A percentile compares a stretch with the other conserved stretches of the same genome.
phyloP scores from a whole-genome alignment of 78 protist genomes.

The Cavenderia fasciculata region DNA sequence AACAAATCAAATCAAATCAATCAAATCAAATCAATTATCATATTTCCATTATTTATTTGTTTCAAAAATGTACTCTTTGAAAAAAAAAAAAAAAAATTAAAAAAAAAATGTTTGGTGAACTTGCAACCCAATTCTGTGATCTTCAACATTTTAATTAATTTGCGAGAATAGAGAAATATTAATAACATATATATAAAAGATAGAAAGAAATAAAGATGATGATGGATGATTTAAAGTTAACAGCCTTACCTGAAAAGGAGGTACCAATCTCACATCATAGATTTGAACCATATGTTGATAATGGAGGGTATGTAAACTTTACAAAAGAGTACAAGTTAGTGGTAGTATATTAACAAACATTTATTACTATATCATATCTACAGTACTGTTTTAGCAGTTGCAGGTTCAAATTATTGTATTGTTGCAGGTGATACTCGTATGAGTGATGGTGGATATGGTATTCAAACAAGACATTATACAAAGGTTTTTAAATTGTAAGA shows the following conservation, averaged over 20 bases:
- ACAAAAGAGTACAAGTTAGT: too few relatives aligned
- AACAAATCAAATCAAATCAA: too few relatives aligned
- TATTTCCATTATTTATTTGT: too few relatives aligned
- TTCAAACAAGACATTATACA: conserved; percentile 88
- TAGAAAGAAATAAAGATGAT: neutral
- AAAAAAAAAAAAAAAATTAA: too few relatives aligned
- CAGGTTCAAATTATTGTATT: conserved; percentile 96
- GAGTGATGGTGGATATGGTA: conserved; percentile 92
- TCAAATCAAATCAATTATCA: too few relatives aligned
- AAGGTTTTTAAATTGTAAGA: conserved; percentile 88
- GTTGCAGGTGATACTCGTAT: conserved; percentile 99
- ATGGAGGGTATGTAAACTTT: conserved; percentile 70
- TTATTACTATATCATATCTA: neutral
- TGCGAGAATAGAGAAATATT: too few relatives aligned
- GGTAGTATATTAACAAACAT: neutral
- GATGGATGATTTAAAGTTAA: conserved; percentile 43
- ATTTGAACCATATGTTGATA: conserved; percentile 77
- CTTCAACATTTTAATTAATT: too few relatives aligned
- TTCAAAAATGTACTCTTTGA: too few relatives aligned
- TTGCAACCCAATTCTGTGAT: too few relatives aligned
- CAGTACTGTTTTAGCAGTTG: conserved; percentile 93
- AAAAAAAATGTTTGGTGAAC: too few relatives aligned
- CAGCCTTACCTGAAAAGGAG: conserved; percentile 52
- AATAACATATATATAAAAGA: too few relatives aligned
- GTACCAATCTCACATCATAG: conserved; percentile 64